Percentiles rank a stretch among this genome's conserved stretches.
These are phyloP conservation scores for Ophiocordyceps camponoti-floridani DNA, from an alignment of 2,329 filamentous ascomycete species.

Conservation along the genomic window DNA sequence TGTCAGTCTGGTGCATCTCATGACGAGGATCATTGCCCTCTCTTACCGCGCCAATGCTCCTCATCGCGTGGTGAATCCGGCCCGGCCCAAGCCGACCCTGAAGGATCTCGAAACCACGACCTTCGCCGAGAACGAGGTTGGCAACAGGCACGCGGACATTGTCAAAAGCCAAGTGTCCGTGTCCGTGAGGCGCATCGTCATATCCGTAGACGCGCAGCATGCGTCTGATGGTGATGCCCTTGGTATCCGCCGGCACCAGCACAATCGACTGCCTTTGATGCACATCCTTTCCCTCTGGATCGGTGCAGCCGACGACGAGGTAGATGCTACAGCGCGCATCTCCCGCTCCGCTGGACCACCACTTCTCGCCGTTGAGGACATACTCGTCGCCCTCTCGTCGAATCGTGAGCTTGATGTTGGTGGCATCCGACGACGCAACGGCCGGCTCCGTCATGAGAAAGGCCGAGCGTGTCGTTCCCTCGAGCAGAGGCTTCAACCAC, in stretches of 20 bases:
- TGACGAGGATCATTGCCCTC: not conserved
- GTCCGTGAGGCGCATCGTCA: constrained; percentile 95
- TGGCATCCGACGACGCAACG: constrained; percentile 77
- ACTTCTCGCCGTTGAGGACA: constrained; percentile 91
- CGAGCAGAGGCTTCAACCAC: constrained; percentile 68
- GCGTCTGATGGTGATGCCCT: constrained; percentile 80
- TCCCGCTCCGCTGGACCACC: constrained; percentile 95
- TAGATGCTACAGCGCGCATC: constrained; percentile 87
- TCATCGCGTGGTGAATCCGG: constrained; percentile 96
- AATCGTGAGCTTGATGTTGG: constrained; percentile 78
- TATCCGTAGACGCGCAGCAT: constrained; percentile 92
- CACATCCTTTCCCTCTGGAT: constrained; percentile 53
- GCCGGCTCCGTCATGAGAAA: constrained; percentile 92
- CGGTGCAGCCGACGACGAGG: constrained; percentile 90
- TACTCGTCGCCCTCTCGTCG: constrained; percentile 71
- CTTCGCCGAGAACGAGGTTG: constrained; percentile 83
- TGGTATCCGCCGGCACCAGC: constrained; percentile 62
- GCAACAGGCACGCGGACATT: constrained; percentile 73
- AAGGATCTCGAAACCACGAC: constrained; percentile 94
- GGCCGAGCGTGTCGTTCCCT: constrained; percentile 72
- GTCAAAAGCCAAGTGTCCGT: constrained; percentile 79
- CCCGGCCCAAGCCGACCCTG: constrained; percentile 91
- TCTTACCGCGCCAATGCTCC: constrained; percentile 66
- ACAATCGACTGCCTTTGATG: constrained; percentile 92
- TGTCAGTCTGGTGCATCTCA: not conserved